These are phyloP conservation scores for Alternaria hordeiaustralica DNA, from an alignment of 2,329 filamentous ascomycete genomes.

Conservation along the genomic window DNA sequence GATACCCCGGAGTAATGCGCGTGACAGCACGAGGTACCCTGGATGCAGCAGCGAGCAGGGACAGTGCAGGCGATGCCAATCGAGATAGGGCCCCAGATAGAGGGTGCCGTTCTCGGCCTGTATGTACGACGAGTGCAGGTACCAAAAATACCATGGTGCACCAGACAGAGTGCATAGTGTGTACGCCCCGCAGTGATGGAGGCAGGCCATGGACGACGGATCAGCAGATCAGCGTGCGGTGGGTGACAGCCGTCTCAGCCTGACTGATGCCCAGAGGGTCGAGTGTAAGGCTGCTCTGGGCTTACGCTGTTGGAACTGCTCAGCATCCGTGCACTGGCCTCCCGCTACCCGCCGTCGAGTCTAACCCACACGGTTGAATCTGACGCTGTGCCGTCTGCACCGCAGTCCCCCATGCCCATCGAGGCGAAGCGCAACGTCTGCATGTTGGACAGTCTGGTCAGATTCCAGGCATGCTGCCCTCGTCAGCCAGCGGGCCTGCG, in stretches of 20 bases:
- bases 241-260: conserved; percentile 8
- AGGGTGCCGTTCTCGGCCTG: not conserved
- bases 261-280: conserved; percentile 4
- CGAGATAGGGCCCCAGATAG: not conserved
- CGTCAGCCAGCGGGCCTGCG: conserved; percentile 11
- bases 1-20: conserved; percentile 2
- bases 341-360: conserved; percentile 21
- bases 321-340: conserved; percentile 10
- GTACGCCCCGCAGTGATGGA: conserved; percentile 14
- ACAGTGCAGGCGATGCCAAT: conserved; percentile 13
- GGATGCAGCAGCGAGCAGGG: not conserved
- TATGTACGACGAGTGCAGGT: conserved; percentile 1
- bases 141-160: not conserved
- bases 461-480: conserved; percentile 5
- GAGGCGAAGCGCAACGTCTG: conserved; percentile 2
- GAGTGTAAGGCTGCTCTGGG: conserved; percentile 30
- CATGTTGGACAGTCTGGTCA: conserved; percentile 11
- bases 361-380: conserved; percentile 3
- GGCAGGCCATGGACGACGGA: not conserved
- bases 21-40: conserved; percentile 10
- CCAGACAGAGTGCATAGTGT: conserved; percentile 9
- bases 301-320: conserved; percentile 2
- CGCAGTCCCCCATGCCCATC: conserved; percentile 1
- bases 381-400: conserved; percentile 15
- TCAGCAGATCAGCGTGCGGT: conserved; percentile 8